Evolutionary conservation across 306 rosid genomes (phyloP), one percentile per base, ranked within the genome.

Genomic region (Cercis canadensis): DNA sequence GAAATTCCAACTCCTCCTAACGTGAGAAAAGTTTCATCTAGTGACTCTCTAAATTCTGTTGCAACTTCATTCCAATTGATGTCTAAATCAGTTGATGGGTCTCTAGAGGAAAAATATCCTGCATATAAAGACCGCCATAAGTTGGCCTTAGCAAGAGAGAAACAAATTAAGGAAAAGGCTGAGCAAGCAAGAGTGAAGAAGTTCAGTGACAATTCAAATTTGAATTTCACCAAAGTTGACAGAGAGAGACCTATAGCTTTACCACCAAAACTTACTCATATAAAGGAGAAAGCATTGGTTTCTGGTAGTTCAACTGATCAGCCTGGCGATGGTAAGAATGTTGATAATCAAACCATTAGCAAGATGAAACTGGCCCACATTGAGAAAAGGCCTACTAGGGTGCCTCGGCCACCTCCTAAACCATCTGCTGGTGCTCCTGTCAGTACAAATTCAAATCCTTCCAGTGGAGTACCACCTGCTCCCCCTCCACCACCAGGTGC

Each of bases 111-210:
- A 83, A 91, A 91, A 69, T 95, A 91, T 69, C 99, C 99, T 3
- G 96, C 93, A 0, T 95, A 86, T 67, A 95, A 87, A 80, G 96
- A 95, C 71, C 87, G 96, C 54, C 99, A 95, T 83, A 95, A 86
- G 72, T 76, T 91, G 85, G 99, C 96, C 19, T 77, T 95, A 39
- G 96, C 89, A 64, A 83, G 99, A 81, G 99, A 95, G 77, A 84
- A 84, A 60, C 74, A 89, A 11, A 78, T 95, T 33, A 95, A 95
- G 67, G 96, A 87, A 76, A 89, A 82, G 73, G 99, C 99, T 4
- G 89, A 85, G 34, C 85, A 87, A 74, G 99, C 96, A 75, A 91
- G 99, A 79, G 96, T 76, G 17, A 75, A 44, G 56, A 95, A 74
- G 77, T 95, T 91, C 78, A 89, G 92, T 66, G 89, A 80, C 63